Evolutionary conservation across 2,329 filamentous ascomycete species (phyloP), one percentile per base, ranked within the genome.

Genomic region (Diaporthe batatas): DNA sequence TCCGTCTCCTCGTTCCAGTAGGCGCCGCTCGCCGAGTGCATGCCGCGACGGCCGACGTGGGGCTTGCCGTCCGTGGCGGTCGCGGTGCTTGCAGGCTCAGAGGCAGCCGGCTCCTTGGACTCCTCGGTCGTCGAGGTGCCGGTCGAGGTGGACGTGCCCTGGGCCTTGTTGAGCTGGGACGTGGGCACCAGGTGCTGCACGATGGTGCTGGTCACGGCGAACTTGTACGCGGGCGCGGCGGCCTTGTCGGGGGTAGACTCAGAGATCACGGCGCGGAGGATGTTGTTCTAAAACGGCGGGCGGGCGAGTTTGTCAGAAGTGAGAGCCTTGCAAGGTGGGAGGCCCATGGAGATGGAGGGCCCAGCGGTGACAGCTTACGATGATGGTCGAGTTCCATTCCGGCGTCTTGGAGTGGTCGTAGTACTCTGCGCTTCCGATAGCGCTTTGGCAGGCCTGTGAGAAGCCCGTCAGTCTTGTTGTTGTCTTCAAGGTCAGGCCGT

Each of bases 121-220:
- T 88, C 87, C 76, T 89, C 84, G 76, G 85, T 84, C 76, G 85
- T 84, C n/a, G 88, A 85, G 77, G 88, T 83, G 75, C 87, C 85
- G 58, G 82, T 79, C 75, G 84, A 83, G 75, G 81, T 81, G 78
- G 87, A 83, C 77, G 84, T 86, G 75, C 89, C 85, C 76, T 86
- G 86, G 75, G 89, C 81, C 83, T 90, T 91, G 84, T 90, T 92
- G 67, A 91, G 85, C 71, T 89, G 85, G 39, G 90, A 89, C 16
- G 90, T 92, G 70, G 92, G 90, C 25, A 92, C 90, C 44, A 96
- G 87, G 86, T 98, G 96, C 86, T 99, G 96, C 78, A 98, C 97
- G 81, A 98, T 98, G 77, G 96, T 98, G 87, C 94, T 97, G 88
- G 98, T 98, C 85, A 97, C 95, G 78, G 95, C 94, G 85, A 96